phyloP scores from a whole-genome alignment of 768 basidiomycete genomes.

The Boletus rubroflammeus region DNA sequence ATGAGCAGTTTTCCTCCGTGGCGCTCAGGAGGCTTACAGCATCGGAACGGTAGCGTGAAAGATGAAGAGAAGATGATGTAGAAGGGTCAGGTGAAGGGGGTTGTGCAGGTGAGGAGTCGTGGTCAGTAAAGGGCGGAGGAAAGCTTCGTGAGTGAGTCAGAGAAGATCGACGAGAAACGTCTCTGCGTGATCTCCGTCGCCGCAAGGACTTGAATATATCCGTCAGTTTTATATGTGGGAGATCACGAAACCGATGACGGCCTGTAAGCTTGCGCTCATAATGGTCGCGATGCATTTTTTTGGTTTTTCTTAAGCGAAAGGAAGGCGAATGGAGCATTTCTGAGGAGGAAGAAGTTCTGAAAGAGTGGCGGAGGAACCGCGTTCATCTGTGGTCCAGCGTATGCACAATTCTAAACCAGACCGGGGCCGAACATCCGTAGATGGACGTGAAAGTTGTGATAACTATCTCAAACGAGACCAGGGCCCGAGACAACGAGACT shows the following conservation, averaged over 20 bases:
- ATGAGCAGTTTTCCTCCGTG: constrained; percentile 9
- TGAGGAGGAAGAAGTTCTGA: not conserved
- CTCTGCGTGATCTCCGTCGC: constrained; percentile 5
- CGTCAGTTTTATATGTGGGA: constrained; percentile 16
- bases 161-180: constrained; percentile 3
- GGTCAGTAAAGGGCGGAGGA: constrained; percentile 3
- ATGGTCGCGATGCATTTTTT: constrained; percentile 9
- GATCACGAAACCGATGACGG: constrained; percentile 16
- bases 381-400: not conserved
- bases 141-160: constrained; percentile 1
- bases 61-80: not conserved
- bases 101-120: constrained; percentile 5
- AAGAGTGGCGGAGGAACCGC: not conserved
- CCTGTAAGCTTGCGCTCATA: constrained; percentile 6
- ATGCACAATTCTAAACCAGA: constrained; percentile 14
- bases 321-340: constrained; percentile 7
- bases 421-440: not conserved
- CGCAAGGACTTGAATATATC: constrained; percentile 24
- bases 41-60: constrained; percentile 1
- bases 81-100: not conserved
- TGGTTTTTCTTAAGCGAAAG: constrained; percentile 11
- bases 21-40: constrained; percentile 3
- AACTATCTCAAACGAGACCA: not conserved
- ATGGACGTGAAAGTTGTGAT: not conserved
- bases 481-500: not conserved